These are phyloP conservation scores for Pichia phayaonensis DNA, from an alignment of 805 yeast species.

Conservation along the genomic window DNA sequence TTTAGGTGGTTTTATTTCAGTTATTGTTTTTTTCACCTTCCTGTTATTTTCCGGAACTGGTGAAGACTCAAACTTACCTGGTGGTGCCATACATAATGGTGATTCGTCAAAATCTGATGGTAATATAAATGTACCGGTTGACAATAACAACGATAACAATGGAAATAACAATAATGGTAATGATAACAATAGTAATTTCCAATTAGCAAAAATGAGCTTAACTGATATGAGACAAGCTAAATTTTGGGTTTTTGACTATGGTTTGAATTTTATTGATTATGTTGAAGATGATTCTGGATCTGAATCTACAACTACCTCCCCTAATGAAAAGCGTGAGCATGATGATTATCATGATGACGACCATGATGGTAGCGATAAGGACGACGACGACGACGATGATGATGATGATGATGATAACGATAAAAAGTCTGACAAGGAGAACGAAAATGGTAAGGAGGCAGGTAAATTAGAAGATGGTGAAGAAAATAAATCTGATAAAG, in stretches of 20 bases:
- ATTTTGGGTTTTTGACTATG: conserved; percentile 22
- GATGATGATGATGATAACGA: neutral
- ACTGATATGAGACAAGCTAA: conserved; percentile 24
- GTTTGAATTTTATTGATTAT: conserved; percentile 22
- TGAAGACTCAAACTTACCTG: conserved; percentile 4
- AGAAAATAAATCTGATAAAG: conserved; percentile 13
- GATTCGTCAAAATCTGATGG: neutral
- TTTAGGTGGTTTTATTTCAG: neutral
- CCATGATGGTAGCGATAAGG: neutral
- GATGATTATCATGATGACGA: neutral
- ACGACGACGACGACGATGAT: neutral
- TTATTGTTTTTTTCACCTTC: conserved; percentile 2
- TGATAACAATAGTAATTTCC: neutral
- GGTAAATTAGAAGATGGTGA: no score
- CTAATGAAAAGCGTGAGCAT: neutral
- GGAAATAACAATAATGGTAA: neutral
- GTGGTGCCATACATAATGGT: conserved; percentile 4
- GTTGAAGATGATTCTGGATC: neutral
- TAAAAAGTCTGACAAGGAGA: neutral
- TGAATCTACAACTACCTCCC: neutral
- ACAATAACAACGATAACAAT: neutral
- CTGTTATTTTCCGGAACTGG: conserved; percentile 8
- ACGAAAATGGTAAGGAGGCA: conserved; percentile 14
- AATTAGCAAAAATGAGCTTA: conserved; percentile 18
- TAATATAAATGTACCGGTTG: neutral